These are phyloP conservation scores for Lactarius deliciosus DNA, from an alignment of 768 basidiomycete genomes.

Conservation along the genomic window DNA sequence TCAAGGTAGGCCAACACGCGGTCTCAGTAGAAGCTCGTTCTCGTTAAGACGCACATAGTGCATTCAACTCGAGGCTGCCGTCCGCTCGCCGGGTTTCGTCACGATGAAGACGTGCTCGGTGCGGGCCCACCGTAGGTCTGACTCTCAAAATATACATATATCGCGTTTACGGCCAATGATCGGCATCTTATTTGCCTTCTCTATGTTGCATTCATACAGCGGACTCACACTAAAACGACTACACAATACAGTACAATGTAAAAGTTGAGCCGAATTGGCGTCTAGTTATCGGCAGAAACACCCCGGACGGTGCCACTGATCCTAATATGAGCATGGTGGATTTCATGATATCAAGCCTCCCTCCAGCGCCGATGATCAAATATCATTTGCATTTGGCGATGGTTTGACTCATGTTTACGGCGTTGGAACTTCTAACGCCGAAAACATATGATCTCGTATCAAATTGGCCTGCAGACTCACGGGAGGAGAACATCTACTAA, in stretches of 20 bases:
- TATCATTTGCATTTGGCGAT: background rate
- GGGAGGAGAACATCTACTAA: background rate
- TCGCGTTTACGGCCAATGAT: background rate
- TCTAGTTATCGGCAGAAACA: background rate
- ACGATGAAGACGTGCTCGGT: conserved; percentile 26
- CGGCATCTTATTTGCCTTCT: background rate
- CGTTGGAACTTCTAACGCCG: background rate
- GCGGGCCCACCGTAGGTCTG: background rate
- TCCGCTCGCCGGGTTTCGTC: conserved; percentile 22
- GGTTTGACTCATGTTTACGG: background rate
- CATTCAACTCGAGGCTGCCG: conserved; percentile 21
- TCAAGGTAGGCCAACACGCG: conserved; percentile 25
- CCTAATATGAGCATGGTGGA: background rate
- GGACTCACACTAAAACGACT: background rate
- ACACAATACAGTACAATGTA: background rate
- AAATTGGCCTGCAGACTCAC: too few relatives aligned
- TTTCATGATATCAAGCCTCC: background rate
- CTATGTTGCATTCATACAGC: too few relatives aligned
- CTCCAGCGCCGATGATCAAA: background rate
- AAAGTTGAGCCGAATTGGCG: background rate
- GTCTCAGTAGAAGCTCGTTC: background rate
- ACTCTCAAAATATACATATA: background rate
- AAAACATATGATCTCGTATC: background rate
- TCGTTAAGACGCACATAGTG: background rate
- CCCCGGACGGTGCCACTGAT: background rate